Evolutionary conservation across 352 stramenopile species (phyloP).

Genomic region (Paralagenidium karlingii): DNA sequence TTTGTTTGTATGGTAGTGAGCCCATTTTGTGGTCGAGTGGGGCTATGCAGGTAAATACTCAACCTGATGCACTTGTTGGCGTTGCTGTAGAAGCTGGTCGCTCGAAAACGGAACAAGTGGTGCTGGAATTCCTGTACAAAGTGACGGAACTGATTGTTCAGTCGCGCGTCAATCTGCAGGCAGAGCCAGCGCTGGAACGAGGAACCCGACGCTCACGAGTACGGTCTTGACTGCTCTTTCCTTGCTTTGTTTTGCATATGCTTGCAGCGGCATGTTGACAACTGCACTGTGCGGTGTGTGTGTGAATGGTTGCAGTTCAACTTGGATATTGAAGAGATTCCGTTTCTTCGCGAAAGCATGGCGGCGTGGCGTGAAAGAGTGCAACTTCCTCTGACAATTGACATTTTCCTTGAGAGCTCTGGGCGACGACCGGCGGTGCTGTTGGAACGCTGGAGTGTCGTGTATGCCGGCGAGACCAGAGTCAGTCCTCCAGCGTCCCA

Average conservation of each 20-base stretch:
- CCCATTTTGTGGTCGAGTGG: no score
- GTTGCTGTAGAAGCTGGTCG: slow-evolving; percentile 29
- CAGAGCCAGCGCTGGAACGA: slow-evolving; percentile 24
- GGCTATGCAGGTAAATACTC: no score
- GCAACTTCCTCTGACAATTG: slow-evolving; percentile 43
- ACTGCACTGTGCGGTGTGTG: not conserved
- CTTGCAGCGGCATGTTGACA: not conserved
- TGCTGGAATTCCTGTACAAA: slow-evolving; percentile 80
- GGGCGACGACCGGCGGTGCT: slow-evolving; percentile 34
- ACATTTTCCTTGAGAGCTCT: slow-evolving; percentile 41
- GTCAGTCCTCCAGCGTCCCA: slow-evolving; percentile 2
- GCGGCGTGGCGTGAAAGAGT: slow-evolving; percentile 57
- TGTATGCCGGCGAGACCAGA: slow-evolving; percentile 17
- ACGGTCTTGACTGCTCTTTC: slow-evolving; percentile 7
- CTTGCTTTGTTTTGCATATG: not conserved
- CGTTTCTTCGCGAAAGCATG: slow-evolving; percentile 52
- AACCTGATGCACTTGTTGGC: no score
- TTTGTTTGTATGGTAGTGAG: no score
- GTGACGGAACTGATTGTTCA: slow-evolving; percentile 69
- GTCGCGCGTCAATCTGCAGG: slow-evolving; percentile 58
- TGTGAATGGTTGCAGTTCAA: slow-evolving; percentile 33
- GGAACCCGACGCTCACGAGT: slow-evolving; percentile 43
- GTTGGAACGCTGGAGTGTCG: slow-evolving; percentile 66
- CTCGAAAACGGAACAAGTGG: slow-evolving; percentile 71
- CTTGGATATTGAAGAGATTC: slow-evolving; percentile 72